A percentile compares a stretch with the other conserved stretches of the same genome.
These are phyloP conservation scores for Sporothrix humicola DNA, from an alignment of 2,329 filamentous ascomycete genomes.

Conservation along the genomic window DNA sequence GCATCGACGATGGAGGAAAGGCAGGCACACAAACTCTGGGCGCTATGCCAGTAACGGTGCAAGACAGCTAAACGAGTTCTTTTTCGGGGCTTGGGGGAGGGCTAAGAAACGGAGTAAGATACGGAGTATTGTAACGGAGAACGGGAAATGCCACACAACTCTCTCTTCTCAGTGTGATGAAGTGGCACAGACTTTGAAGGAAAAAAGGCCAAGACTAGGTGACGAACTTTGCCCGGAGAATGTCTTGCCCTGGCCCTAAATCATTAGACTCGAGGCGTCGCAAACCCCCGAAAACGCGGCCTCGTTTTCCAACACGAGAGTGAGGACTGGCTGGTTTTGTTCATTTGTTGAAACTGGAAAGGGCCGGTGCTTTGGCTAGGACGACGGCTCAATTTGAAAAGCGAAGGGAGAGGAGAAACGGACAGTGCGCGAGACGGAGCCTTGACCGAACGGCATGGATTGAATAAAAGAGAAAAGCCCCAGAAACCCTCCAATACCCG, in stretches of 20 bases:
- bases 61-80: not conserved
- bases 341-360: not conserved
- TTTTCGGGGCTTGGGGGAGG: not conserved
- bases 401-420: not conserved
- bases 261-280: no score
- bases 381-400: slow-evolving; percentile 8
- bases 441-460: not conserved
- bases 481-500: not conserved
- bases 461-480: not conserved
- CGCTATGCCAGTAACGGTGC: slow-evolving; percentile 18
- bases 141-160: slow-evolving; percentile 7
- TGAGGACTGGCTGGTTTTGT: not conserved
- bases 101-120: not conserved
- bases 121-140: slow-evolving; percentile 4
- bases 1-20: slow-evolving; percentile 30
- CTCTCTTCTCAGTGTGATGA: no score
- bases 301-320: slow-evolving; percentile 5
- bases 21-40: not conserved
- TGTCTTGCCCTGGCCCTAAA: slow-evolving; percentile 10
- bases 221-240: not conserved
- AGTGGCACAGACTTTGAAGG: no score
- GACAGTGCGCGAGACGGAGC: not conserved
- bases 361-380: not conserved
- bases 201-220: not conserved
- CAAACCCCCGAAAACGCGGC: not conserved